phyloP scores from a whole-genome alignment of 805 yeast species.

The Candida qinlingensis region DNA sequence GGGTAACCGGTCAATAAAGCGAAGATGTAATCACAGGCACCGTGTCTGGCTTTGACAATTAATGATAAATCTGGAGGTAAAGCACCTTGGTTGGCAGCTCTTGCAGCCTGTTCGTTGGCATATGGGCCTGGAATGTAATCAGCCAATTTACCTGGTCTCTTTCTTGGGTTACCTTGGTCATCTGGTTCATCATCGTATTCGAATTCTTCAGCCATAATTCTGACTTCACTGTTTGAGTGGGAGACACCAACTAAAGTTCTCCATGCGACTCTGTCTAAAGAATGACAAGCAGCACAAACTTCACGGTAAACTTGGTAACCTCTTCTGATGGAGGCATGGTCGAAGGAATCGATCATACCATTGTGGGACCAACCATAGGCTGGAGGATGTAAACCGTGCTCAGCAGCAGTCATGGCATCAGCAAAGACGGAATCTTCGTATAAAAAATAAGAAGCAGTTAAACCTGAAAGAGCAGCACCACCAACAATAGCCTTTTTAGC shows the following conservation, averaged over 20 bases:
- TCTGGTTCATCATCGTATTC: constrained; percentile 99
- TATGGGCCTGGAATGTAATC: constrained; percentile 94
- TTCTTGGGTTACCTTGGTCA: constrained; percentile 96
- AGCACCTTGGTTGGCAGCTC: constrained; percentile 99
- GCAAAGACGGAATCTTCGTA: constrained; percentile 85
- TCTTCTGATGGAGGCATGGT: constrained; percentile 95
- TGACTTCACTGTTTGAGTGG: constrained; percentile 84
- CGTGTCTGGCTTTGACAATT: constrained; percentile 98
- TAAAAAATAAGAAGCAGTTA: constrained; percentile 73
- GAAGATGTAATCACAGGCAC: constrained; percentile 94
- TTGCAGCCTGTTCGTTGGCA: constrained; percentile 97
- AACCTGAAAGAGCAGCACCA: constrained; percentile 66
- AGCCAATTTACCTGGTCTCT: constrained; percentile 97
- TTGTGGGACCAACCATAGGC: constrained; percentile 89
- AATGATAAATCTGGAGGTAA: constrained; percentile 96
- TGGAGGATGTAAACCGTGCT: constrained; percentile 97
- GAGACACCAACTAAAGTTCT: constrained; percentile 96
- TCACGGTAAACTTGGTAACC: constrained; percentile 98
- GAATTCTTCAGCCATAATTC: constrained; percentile 90
- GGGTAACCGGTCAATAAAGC: constrained; percentile 96
- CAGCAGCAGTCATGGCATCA: constrained; percentile 96
- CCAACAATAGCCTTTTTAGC: constrained; percentile 52
- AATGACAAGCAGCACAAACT: constrained; percentile 99
- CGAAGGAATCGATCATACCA: constrained; percentile 87
- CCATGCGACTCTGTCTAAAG: constrained; percentile 96